Evolutionary conservation across 306 rosid species (phyloP).

Genomic region (apple (Malus domestica)): ASM211411v1 NC_041796.1:5137501-5138000

Average conservation of each 20-base stretch:
- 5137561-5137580: neutral
- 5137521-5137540: neutral
- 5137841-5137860: neutral
- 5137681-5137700: neutral
- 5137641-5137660: too few relatives aligned
- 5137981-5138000: constrained; percentile 26
- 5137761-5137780: constrained; percentile 48
- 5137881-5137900: too few relatives aligned
- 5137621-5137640: too few relatives aligned
- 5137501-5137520: neutral
- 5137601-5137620: neutral
- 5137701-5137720: neutral
- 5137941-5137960: constrained; percentile 31
- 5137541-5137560: neutral
- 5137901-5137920: neutral
- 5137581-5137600: neutral
- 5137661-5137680: neutral
- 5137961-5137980: constrained; percentile 48
- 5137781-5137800: constrained; percentile 42
- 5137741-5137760: constrained; percentile 30
- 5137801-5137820: constrained; percentile 41
- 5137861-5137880: too few relatives aligned
- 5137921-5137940: neutral
- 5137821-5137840: neutral
- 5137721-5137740: neutral